Percentiles rank a stretch among this genome's conserved stretches.
These are phyloP conservation scores for Zelopaecilomyces penicillatus DNA, from an alignment of 2,329 filamentous ascomycete species.

Conservation along the genomic window DNA sequence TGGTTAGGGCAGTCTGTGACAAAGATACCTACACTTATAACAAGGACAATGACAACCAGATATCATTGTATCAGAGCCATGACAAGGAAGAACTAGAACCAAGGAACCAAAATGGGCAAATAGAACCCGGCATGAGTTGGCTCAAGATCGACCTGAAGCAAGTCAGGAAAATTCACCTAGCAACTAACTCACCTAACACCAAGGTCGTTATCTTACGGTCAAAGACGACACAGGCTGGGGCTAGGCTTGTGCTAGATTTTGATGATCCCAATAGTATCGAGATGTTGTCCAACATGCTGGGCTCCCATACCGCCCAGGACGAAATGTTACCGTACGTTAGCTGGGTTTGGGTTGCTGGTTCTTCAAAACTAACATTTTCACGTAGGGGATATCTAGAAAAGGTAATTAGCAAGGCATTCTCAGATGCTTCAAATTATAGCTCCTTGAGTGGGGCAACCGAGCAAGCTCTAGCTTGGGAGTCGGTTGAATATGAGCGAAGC, in stretches of 20 bases:
- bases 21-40: slow-evolving; percentile 6
- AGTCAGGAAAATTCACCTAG: slow-evolving; percentile 2
- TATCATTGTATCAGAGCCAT: slow-evolving; percentile 3
- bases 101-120: background rate
- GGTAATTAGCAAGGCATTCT: slow-evolving; percentile 4
- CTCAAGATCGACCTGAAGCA: slow-evolving; percentile 12
- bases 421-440: slow-evolving; percentile 1
- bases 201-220: background rate
- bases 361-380: slow-evolving; percentile 3
- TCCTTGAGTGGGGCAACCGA: background rate
- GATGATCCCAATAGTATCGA: background rate
- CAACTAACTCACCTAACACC: background rate
- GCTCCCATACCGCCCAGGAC: background rate
- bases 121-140: slow-evolving; percentile 10
- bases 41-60: background rate
- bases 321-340: slow-evolving; percentile 10
- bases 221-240: background rate
- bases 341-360: background rate
- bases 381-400: slow-evolving; percentile 10
- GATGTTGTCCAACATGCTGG: background rate
- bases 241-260: slow-evolving; percentile 16
- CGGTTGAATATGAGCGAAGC: background rate
- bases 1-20: slow-evolving; percentile 17
- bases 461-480: background rate
- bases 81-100: slow-evolving; percentile 6